Base-by-base conservation (phyloP, 768 basidiomycete genomes). In the Clavulina sp. region DNA sequence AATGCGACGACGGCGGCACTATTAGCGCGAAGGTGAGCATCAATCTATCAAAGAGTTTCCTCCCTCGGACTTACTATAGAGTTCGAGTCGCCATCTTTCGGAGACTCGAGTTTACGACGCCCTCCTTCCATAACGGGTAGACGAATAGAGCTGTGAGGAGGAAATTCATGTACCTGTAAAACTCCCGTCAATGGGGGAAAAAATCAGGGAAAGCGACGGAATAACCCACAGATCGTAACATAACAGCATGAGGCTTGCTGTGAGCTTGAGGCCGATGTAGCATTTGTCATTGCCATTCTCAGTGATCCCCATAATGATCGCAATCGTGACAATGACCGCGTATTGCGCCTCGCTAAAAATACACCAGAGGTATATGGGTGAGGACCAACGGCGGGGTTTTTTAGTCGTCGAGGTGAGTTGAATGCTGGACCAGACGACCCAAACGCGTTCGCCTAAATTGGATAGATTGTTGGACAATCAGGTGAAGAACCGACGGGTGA, bases 81-180 rank as follows among this genome's bases (percentile, higher is more conserved):
- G 53, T 54, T 21, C 53, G 9, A 19, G 53, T 52, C 7, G 53
- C 53, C 41, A 54, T 49, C 4, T 38, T 26, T 18, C 53, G 40
- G 26, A 54, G 34, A 16, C 50, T n/a, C 18, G 40, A 19, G 38
- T 34, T 41, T 7, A 38, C 21, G 36, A 54, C 50, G 5, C 43
- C 51, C 18, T 30, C 47, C n/a, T 30, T 16, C 28, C 41, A 38
- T 18, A 57, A 51, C 24, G 57, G 57, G 9, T 44, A 57, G 21
- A 57, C 56, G 52, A 57, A 57, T 21, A 57, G 46, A 3, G 44
- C 26, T 5, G 57, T 57, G 33, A 57, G 57, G 26, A 57, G 28
- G 7, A 53, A 30, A 21, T 41, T 57, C 36, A 57, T 55, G 24
- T 43, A 38, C 13, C 36, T 38, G 36, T 21, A 38, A 38, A 13